Conservation (phyloP, 108 stramenopile species). For the Cyclotella sp. region DNA sequence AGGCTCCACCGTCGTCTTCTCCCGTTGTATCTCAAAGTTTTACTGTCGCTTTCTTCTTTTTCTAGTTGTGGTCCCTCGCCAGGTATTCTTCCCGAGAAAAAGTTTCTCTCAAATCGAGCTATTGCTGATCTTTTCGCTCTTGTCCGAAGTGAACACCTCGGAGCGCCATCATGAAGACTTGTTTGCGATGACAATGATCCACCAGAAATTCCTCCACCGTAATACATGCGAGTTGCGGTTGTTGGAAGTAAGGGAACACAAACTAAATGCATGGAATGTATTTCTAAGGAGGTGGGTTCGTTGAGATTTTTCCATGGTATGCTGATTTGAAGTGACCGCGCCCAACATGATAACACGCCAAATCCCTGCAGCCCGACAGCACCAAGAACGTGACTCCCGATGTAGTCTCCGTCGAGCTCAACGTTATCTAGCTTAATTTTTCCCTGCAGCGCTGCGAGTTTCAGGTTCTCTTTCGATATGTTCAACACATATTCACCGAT, state of each 20-base stretch:
- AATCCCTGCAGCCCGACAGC: constrained; percentile 79
- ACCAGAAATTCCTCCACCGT: constrained; percentile 61
- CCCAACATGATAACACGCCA: constrained; percentile 78
- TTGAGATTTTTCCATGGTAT: constrained; percentile 76
- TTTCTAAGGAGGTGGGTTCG: constrained; percentile 69
- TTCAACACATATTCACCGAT: constrained; percentile 85
- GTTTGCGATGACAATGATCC: background rate
- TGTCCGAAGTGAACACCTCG: constrained; percentile 64
- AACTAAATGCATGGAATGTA: constrained; percentile 74
- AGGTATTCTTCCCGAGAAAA: constrained; percentile 68
- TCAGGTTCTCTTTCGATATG: constrained; percentile 80
- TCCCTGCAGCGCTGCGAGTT: constrained; percentile 74
- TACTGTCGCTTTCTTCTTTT: constrained; percentile 12
- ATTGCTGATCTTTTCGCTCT: constrained; percentile 75
- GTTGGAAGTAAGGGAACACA: constrained; percentile 80
- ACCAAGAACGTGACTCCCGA: constrained; percentile 76
- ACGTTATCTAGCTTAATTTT: constrained; percentile 86
- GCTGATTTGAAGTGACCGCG: constrained; percentile 58
- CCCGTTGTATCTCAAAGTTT: constrained; percentile 26
- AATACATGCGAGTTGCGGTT: constrained; percentile 71
- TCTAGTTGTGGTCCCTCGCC: constrained; percentile 67
- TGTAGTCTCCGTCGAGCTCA: constrained; percentile 82
- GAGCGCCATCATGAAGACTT: background rate
- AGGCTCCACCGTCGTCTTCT: constrained; percentile 27
- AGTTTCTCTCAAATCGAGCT: constrained; percentile 81